These are phyloP conservation scores for Saxispiralis lemnorum DNA, from an alignment of 495 filamentous ascomycete species.

Conservation along the genomic window DNA sequence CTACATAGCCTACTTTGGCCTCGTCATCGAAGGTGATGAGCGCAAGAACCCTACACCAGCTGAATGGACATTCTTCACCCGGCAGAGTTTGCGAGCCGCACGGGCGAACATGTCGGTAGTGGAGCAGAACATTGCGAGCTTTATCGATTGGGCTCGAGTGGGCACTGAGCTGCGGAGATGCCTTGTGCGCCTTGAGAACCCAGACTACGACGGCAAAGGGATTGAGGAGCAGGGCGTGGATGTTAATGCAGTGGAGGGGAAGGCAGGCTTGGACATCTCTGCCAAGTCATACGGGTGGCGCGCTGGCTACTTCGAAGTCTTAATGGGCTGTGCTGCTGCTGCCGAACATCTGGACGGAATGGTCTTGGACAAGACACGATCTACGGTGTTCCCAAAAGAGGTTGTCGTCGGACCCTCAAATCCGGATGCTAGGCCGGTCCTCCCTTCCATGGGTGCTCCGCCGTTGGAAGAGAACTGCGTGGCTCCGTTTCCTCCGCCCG, in stretches of 20 bases:
- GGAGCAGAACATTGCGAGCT: constrained; percentile 29
- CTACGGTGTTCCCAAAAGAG: constrained; percentile 44
- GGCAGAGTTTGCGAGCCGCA: constrained; percentile 22
- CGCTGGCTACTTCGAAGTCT: constrained; percentile 59
- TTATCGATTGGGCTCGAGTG: constrained; percentile 48
- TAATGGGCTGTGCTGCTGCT: constrained; percentile 57
- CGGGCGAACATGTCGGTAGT: constrained; percentile 1
- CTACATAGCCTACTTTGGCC: constrained; percentile 35
- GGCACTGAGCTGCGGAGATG: constrained; percentile 35
- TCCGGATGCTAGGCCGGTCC: constrained; percentile 55
- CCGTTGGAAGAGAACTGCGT: constrained; percentile 58
- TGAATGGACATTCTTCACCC: constrained; percentile 23
- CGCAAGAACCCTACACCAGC: constrained; percentile 23
- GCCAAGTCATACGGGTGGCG: constrained; percentile 64
- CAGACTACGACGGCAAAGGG: constrained; percentile 45
- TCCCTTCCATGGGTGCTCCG: constrained; percentile 35
- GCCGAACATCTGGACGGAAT: constrained; percentile 68
- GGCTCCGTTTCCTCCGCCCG: constrained; percentile 42
- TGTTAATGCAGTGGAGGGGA: constrained; percentile 34
- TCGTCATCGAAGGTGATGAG: constrained; percentile 54
- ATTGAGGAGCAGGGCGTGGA: constrained; percentile 35
- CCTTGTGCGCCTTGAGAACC: constrained; percentile 34
- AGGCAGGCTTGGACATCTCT: constrained; percentile 49
- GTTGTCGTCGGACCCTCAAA: constrained; percentile 67
- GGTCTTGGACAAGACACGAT: constrained; percentile 47